Conservation (phyloP, 164 flowering plant species). For the Stephania japonica region DNA sequence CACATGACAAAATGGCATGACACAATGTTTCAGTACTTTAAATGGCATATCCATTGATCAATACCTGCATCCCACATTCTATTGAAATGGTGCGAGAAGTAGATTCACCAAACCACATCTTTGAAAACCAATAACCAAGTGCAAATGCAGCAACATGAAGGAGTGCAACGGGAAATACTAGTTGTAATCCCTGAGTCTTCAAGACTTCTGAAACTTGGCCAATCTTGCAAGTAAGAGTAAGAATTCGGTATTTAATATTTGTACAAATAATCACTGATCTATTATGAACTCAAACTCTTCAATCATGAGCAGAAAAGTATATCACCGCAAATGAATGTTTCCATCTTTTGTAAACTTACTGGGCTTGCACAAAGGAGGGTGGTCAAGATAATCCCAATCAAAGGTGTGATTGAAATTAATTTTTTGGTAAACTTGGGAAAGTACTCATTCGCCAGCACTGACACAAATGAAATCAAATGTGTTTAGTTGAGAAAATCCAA, state of each 20-base stretch:
- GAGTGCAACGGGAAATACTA: conserved; percentile 72
- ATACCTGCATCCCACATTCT: conserved; percentile 99
- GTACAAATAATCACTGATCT: background rate
- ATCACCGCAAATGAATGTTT: background rate
- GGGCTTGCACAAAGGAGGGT: conserved; percentile 97
- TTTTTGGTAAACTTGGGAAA: conserved; percentile 84
- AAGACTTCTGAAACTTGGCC: conserved; percentile 94
- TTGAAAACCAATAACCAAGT: conserved; percentile 82
- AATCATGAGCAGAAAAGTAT: background rate
- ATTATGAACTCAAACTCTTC: background rate
- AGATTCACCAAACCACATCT: conserved; percentile 85
- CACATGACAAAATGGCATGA: background rate
- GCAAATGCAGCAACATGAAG: conserved; percentile 91
- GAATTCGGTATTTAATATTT: background rate
- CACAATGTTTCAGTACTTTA: background rate
- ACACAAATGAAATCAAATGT: conserved; percentile 3
- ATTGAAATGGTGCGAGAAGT: conserved; percentile 96
- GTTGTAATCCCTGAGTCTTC: conserved; percentile 82
- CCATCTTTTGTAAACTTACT: conserved; percentile 45
- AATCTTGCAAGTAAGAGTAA: conserved; percentile 38
- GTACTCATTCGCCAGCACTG: conserved; percentile 85
- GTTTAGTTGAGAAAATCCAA: too few species aligned
- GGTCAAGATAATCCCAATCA: conserved; percentile 90
- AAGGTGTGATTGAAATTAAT: conserved; percentile 73
- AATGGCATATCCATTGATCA: background rate